Evolutionary conservation across 176 grass and related monocot genomes (phyloP).

Genomic region (Calamus simplicifolius): DNA sequence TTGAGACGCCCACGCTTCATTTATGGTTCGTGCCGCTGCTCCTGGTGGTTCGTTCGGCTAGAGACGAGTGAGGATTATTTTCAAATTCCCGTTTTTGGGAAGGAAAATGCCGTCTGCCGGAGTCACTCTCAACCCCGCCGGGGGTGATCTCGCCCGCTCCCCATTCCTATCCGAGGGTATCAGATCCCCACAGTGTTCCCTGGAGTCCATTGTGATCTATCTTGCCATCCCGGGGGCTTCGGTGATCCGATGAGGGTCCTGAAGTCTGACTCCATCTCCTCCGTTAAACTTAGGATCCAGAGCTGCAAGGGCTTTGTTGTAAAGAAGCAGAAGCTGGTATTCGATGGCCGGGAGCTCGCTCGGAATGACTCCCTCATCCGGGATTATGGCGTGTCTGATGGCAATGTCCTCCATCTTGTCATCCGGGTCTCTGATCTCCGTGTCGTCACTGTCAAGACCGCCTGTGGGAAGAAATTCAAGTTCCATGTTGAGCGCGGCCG

Average conservation of each 20-base stretch:
- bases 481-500: conserved; percentile 38
- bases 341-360: conserved; percentile 39
- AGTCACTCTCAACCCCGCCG: conserved; percentile 18
- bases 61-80: not conserved
- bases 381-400: conserved; percentile 37
- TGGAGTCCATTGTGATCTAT: conserved; percentile 38
- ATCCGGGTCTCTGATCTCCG: conserved; percentile 42
- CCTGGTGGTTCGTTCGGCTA: not conserved
- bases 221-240: conserved; percentile 30
- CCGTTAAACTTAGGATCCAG: conserved; percentile 58
- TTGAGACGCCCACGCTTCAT: conserved; percentile 8
- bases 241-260: conserved; percentile 43
- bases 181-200: conserved; percentile 7
- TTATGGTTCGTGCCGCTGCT: not conserved
- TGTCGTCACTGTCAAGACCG: conserved; percentile 26
- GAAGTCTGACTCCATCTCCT: conserved; percentile 39
- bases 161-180: conserved; percentile 5
- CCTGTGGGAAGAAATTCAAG: conserved; percentile 28
- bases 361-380: conserved; percentile 29
- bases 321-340: conserved; percentile 48
- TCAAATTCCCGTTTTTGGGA: too few relatives aligned
- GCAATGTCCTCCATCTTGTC: conserved; percentile 50
- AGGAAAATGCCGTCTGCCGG: conserved; percentile 25
- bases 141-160: conserved; percentile 28
- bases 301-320: conserved; percentile 30